Base-by-base conservation (phyloP, 164 flowering plant species). In the Chloranthus sessilifolius region DNA sequence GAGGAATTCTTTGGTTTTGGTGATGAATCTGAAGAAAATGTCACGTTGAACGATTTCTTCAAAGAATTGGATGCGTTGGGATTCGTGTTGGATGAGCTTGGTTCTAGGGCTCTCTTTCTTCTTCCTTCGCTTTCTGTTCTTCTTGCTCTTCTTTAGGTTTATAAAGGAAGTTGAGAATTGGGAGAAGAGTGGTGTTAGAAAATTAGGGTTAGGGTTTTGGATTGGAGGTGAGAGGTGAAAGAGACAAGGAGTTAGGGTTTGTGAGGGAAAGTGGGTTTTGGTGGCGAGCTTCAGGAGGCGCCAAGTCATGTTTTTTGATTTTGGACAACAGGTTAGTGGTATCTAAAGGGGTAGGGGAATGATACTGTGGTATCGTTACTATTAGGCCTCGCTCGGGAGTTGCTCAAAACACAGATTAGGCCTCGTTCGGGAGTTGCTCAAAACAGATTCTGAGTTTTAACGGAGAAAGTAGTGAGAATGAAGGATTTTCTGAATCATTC, bases 41-140 rank as follows among this genome's bases (percentile, higher is more conserved):
- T 85, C 92, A 15, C 84, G 81, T 1, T 59, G 58, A 52, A 83
- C 57, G 67, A 83, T 46, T 39, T 59, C 51, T 33, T 85, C 97
- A 49, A 88, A 65, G 39, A 71, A 72, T 47, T 70, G 73, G 52
- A 70, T 43, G 16, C 59, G 67, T 28, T 56, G 38, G 22, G 87
- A 66, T 2, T 71, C 62, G 30, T 63, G 63, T 50, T 83, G 87
- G 38, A 83, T 76, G 11, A 49, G 76, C 22, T 62, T 74, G 52
- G 77, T 76, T 17, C 92, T 60, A 1, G 91, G 69, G 66, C 78
- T 68, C 11, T 76, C 77, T 11, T 70, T 70, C 42, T 76, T 78
- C 44, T 56, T 74, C 48, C 75, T 78, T 27, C 72, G 81, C 34
- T 74, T 76, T 51, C 36, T 79, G 43, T 78, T 76, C 50, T 81